A percentile compares a stretch with the other conserved stretches of the same genome.
Conservation (phyloP, 108 stramenopile genomes). For the Pseudonitzschia multiseries region DNA sequence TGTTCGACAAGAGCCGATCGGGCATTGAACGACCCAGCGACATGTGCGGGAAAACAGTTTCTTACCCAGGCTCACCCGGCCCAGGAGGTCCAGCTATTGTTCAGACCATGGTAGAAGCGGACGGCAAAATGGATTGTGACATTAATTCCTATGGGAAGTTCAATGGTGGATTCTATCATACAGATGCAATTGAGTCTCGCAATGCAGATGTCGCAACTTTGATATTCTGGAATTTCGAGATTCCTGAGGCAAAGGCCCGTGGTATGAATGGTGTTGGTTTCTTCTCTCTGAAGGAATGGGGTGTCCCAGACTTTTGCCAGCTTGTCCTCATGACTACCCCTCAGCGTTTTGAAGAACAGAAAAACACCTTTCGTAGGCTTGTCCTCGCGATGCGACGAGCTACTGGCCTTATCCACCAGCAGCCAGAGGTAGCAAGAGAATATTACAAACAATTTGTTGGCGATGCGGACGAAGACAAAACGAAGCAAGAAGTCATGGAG, state of each 20-base stretch:
- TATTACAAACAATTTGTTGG: constrained; percentile 35
- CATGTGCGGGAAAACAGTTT: constrained; percentile 56
- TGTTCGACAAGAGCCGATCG: constrained; percentile 34
- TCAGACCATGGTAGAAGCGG: constrained; percentile 59
- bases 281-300: constrained; percentile 61
- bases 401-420: constrained; percentile 50
- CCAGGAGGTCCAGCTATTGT: constrained; percentile 65
- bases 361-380: constrained; percentile 33
- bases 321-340: constrained; percentile 58
- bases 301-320: constrained; percentile 64
- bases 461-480: constrained; percentile 18
- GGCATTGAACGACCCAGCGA: constrained; percentile 44
- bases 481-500: constrained; percentile 35
- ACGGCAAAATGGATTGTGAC: constrained; percentile 47
- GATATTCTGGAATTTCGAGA: constrained; percentile 63
- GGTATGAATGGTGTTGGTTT: constrained; percentile 39
- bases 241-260: constrained; percentile 41
- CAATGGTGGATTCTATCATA: constrained; percentile 60
- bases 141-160: constrained; percentile 46
- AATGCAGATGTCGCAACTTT: constrained; percentile 58
- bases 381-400: constrained; percentile 55
- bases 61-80: constrained; percentile 51
- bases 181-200: constrained; percentile 40
- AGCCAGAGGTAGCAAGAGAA: constrained; percentile 38
- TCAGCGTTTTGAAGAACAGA: constrained; percentile 17